These are phyloP conservation scores for Chaetomium sp. DNA, from an alignment of 2,329 filamentous ascomycete genomes.

Conservation along the genomic window DNA sequence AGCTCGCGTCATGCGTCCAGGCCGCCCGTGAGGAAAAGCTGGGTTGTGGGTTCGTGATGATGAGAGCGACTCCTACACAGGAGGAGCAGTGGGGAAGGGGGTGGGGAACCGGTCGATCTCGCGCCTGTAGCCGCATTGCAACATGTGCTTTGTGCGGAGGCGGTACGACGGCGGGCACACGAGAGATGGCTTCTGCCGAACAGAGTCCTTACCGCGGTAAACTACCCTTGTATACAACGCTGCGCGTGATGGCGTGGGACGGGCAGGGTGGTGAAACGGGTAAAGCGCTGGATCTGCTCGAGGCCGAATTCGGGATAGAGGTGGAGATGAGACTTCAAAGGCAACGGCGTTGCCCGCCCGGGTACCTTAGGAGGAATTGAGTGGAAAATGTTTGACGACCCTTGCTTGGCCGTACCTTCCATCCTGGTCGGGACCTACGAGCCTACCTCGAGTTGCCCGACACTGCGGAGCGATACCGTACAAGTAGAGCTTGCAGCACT, in stretches of 20 bases:
- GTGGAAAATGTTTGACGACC: background rate
- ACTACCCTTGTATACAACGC: background rate
- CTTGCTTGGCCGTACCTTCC: background rate
- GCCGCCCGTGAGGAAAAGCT: background rate
- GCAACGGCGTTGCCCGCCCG: too few relatives aligned
- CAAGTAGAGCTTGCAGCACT: background rate
- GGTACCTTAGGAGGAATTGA: background rate
- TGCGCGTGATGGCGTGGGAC: background rate
- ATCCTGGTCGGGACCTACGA: background rate
- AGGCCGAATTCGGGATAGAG: background rate
- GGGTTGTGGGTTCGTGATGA: conserved; percentile 7
- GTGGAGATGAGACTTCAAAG: background rate
- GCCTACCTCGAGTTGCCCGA: background rate
- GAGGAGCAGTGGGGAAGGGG: conserved; percentile 10
- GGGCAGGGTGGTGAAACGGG: background rate
- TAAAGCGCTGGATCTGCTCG: background rate
- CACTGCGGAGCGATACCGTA: too few relatives aligned
- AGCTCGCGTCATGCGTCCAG: conserved; percentile 26
- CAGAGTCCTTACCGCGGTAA: background rate
- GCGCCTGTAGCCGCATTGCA: conserved; percentile 35
- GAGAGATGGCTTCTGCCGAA: background rate
- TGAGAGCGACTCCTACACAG: background rate
- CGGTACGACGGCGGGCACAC: background rate
- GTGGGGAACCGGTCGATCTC: conserved; percentile 30
- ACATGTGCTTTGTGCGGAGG: conserved; percentile 19